Base-by-base conservation (phyloP, 2,329 filamentous ascomycete species). In the Colletotrichum sp. region DNA sequence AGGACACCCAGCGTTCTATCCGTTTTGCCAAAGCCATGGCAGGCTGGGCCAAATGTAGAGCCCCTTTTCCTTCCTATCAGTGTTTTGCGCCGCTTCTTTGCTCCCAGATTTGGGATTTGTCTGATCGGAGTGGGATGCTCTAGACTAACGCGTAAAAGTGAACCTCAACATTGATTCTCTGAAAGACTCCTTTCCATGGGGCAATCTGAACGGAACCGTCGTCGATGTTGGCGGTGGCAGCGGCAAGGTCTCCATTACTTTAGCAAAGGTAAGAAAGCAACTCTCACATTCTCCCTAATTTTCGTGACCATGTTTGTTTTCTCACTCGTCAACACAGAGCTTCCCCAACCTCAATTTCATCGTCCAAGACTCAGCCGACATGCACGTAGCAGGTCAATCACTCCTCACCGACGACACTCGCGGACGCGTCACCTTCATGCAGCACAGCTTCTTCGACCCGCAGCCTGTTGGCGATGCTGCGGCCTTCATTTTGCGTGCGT, bases 201-300 rank as follows among this genome's bases (percentile, higher is more conserved):
- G 62, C 3, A 76, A 64, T n/a, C 70, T 80, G 13, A 74, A 77
- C 1, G 73, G 62, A 3, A 80, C 70, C 2, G 78, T 82, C 12
- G 78, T 81, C 5, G 80, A 82, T n/a, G 71, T 80, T 1, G 80
- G 80, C 1, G 80, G 80, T 48, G 80, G 78, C 13, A 81, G 76
- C 60, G 80, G 80, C 55, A 58, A 58, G 15, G 55, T 58, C 22
- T 58, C 4, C 78, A 81, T 43, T 7, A 61, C 58, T 5, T 8
- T 61, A n/a, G 58, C 58, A 5, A 16, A 61, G 28, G 58, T 61
- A 61, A 34, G 28, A 1, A 22, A n/a, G 43, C 18, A n/a, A 34
- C 1, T 28, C 18, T 61, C 58, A 30, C 6, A 34, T 5, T 27
- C 8, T 25, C 15, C 15, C 15, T 22, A 10, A 8, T 32, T 30